phyloP scores from a whole-genome alignment of 768 basidiomycete genomes.

The Mycena filopes region DNA sequence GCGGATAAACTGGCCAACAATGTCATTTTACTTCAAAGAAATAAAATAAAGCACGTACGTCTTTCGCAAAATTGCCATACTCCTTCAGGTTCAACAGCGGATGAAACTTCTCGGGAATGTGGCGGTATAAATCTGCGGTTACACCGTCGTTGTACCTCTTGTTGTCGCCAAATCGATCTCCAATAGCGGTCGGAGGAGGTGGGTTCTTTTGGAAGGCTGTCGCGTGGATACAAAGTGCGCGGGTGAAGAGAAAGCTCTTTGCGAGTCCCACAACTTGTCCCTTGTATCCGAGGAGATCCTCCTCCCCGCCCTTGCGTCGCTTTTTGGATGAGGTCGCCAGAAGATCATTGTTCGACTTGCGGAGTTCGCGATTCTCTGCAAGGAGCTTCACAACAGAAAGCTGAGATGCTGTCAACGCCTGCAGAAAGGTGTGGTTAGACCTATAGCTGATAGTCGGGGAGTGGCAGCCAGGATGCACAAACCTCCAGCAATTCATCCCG shows the following conservation, averaged over 20 bases:
- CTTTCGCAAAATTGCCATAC: background rate
- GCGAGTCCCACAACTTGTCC: background rate
- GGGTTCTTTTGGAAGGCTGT: background rate
- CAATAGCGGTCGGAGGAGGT: background rate
- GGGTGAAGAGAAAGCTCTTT: background rate
- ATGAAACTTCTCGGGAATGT: background rate
- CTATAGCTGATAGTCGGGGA: background rate
- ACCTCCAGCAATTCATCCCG: background rate
- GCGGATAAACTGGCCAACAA: background rate
- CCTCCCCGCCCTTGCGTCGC: background rate
- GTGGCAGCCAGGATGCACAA: background rate
- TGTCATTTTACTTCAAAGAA: background rate
- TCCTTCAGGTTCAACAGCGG: background rate
- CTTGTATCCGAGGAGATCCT: background rate
- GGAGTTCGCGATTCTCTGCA: background rate
- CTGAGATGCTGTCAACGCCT: background rate
- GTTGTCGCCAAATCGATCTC: background rate
- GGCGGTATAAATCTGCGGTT: background rate
- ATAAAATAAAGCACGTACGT: background rate
- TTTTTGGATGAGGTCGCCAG: background rate
- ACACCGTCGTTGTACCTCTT: background rate
- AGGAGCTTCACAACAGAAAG: background rate
- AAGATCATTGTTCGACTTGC: background rate
- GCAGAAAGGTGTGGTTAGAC: background rate
- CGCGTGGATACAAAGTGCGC: background rate